Evolutionary conservation across 2,329 filamentous ascomycete species (phyloP), one percentile per base, ranked within the genome.

Genomic region (Neofusicoccum laricinum): DNA sequence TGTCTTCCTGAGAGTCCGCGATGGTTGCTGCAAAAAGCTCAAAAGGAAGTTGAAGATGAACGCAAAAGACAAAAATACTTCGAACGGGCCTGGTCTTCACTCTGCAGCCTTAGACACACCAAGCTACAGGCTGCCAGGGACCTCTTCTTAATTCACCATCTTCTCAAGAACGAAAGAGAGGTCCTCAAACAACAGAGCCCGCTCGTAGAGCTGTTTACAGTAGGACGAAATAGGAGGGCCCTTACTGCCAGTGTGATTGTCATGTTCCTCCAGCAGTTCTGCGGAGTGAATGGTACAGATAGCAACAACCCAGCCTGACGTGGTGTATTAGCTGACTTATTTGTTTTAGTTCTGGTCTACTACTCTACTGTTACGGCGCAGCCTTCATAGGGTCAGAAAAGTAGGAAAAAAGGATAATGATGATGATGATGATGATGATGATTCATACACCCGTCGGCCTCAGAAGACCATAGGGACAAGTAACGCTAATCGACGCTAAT

Each of bases 41-140:
- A 67, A 8, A 65, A 70, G 41, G 51, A 65, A 0, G n/a, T n/a
- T n/a, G 19, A 53, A 2, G 68, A 69, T 12, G 68, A 65, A 32
- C 36, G 65, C 6, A 61, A 79, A 68, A 76, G 77, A 67, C 78
- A 78, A 68, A 71, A 71, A 17, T 70, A 68, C 12, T 76, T 76
- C 38, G 67, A 66, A 11, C n/a, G n/a, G n/a, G n/a, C n/a, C n/a
- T n/a, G n/a, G n/a, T n/a, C 73, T 25, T 78, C 70, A 7, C 11
- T 89, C 85, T 69, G 81, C 81, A 1, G 84, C 83, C 30, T 89
- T 75, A 78, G 84, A 0, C 77, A 76, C n/a, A 78, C 79, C 3
- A 78, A 81, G 5, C 75, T 86, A 15, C 81, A 85, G 65, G 84
- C 83, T 1, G 82, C 82, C 0, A 71, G 84, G 30, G 84, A 86